Conservation (phyloP, 2,329 filamentous ascomycete genomes). For the Coniochaeta hoffmannii region DNA sequence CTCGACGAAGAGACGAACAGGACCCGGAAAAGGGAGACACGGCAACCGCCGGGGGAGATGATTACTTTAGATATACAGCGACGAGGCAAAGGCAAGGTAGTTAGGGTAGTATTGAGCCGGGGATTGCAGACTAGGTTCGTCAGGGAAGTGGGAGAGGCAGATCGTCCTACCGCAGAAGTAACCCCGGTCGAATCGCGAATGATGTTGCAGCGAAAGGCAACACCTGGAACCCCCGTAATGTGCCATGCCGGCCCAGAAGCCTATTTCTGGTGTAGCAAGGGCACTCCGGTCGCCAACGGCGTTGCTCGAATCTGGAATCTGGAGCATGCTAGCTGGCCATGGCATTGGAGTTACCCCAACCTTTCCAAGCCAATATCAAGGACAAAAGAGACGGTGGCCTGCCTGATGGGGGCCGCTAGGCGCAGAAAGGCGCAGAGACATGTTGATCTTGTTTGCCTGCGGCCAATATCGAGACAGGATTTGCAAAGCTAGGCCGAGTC, state of each 20-base stretch:
- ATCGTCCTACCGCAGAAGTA: too few species aligned
- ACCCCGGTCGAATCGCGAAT: constrained; percentile 1
- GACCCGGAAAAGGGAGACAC: neutral
- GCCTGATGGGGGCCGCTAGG: neutral
- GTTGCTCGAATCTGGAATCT: neutral
- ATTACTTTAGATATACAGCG: neutral
- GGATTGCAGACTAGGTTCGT: neutral
- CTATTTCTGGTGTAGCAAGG: neutral
- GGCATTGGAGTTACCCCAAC: neutral
- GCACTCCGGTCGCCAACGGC: neutral
- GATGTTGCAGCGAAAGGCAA: neutral
- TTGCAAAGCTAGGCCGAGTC: neutral
- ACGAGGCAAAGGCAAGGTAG: neutral
- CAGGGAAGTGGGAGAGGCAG: neutral
- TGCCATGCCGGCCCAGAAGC: neutral
- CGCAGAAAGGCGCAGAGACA: neutral
- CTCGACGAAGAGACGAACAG: neutral
- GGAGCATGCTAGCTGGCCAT: neutral
- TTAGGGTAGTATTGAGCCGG: neutral
- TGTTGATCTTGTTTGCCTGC: neutral
- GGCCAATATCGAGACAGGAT: neutral
- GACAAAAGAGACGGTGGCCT: neutral
- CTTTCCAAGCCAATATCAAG: constrained; percentile 1
- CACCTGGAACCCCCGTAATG: neutral
- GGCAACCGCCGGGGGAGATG: neutral